phyloP scores from a whole-genome alignment of 306 rosid genomes.

The Lathyrus sativus region DNA sequence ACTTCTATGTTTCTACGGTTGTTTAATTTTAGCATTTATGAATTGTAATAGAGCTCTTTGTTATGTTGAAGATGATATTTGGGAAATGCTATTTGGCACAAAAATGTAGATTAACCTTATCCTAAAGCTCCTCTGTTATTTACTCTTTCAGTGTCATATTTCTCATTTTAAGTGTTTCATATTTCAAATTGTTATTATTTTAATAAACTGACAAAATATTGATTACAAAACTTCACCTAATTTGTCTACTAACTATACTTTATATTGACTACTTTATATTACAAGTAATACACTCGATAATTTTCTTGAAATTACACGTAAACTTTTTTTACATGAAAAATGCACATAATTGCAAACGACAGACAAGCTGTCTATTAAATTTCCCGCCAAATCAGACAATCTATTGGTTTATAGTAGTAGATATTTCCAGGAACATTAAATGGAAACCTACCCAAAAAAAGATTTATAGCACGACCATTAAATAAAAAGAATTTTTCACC shows the following conservation, averaged over 20 bases:
- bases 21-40: slow-evolving; percentile 24
- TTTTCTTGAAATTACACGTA: not conserved
- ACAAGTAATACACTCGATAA: not conserved
- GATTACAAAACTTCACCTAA: not conserved
- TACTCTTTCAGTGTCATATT: not conserved
- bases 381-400: slow-evolving; percentile 8
- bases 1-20: slow-evolving; percentile 31
- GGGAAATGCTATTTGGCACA: slow-evolving; percentile 33
- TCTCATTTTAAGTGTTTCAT: not conserved
- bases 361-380: not conserved
- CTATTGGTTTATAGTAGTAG: not conserved
- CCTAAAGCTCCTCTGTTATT: slow-evolving; percentile 27
- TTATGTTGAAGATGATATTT: slow-evolving; percentile 26
- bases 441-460: slow-evolving; percentile 5
- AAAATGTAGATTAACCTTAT: slow-evolving; percentile 33
- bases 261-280: too few species aligned
- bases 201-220: not conserved
- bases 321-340: too few species aligned
- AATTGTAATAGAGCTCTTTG: slow-evolving; percentile 38
- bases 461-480: not conserved
- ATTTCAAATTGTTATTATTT: not conserved
- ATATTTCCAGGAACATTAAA: not conserved
- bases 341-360: too few species aligned
- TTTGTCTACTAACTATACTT: not conserved
- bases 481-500: too few species aligned